Base-by-base conservation (phyloP, 2,329 filamentous ascomycete species). In the Arthrobotrys musiformis region DNA sequence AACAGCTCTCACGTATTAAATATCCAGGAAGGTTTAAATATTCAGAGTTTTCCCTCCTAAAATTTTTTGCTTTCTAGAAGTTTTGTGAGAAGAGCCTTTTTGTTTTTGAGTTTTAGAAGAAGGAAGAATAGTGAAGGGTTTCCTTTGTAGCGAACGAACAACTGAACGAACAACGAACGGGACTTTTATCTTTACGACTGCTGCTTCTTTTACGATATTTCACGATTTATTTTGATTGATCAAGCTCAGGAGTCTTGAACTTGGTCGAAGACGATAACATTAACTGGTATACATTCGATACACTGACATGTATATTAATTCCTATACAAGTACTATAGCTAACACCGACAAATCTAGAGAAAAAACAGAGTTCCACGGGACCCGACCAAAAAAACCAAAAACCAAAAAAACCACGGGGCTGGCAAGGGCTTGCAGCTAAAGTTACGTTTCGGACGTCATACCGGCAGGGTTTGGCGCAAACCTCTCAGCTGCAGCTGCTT, bases 361-460 rank as follows among this genome's bases (percentile, higher is more conserved):
- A 19, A 7, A 42, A n/a, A 11, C 15, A 40, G 35, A n/a, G 9
- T 17, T 58, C 30, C 54, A 58, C 54, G 54, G 54, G 54, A 58
- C 50, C 4, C 28, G 15, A n/a, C 48, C 4, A 35, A 35, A 58
- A 40, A 58, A 58, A 58, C 54, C 54, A 58, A n/a, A n/a, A n/a
- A n/a, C 48, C 4, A 35, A 35, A 58, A 40, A 58, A 58, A 58
- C 54, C 54, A 58, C 54, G 54, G 54, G 54, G 54, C 54, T 58
- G 54, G 52, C 17, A 54, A 28, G 28, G 30, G n/a, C n/a, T 30
- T 56, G 50, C 50, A 35, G 50, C 50, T 22, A 58, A 50, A 58
- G 54, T 58, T 40, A 26, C 54, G 40, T 58, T 40, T 58, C n/a
- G 30, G 30, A 58, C 54, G 54, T 58, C 54, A 58, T 58, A 58